A percentile compares a stretch with the other conserved stretches of the same genome.
phyloP scores from a whole-genome alignment of 495 filamentous ascomycete species.

The Penicillium goetzii region DNA sequence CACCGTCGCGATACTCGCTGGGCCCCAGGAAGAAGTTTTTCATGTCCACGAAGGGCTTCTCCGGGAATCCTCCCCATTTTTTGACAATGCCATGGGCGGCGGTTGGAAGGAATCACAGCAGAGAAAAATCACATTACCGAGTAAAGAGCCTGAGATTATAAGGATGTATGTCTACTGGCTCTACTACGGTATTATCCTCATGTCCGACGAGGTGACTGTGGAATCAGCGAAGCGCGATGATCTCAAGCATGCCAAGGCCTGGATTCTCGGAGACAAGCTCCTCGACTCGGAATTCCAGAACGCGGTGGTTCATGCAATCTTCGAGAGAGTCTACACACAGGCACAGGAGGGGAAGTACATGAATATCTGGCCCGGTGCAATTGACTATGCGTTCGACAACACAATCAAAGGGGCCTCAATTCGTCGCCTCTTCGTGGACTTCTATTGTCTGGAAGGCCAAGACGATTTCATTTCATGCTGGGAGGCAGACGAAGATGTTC shows the following conservation, averaged over 20 bases:
- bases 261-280: not conserved
- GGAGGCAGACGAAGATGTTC: not conserved
- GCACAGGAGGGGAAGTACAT: not conserved
- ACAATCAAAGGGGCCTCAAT: not conserved
- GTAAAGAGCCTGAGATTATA: not conserved
- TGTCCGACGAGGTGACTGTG: too few relatives aligned
- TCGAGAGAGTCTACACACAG: not conserved
- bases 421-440: not conserved
- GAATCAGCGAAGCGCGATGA: not conserved
- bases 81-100: not conserved
- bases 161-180: not conserved
- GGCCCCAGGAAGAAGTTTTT: too few relatives aligned
- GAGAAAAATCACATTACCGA: not conserved
- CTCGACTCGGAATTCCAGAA: not conserved
- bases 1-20: too few relatives aligned
- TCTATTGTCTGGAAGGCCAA: not conserved
- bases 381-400: not conserved
- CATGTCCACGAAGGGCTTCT: not conserved
- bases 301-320: not conserved
- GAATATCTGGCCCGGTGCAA: not conserved
- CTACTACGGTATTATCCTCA: not conserved
- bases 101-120: not conserved
- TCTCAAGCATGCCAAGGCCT: not conserved
- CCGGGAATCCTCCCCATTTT: not conserved
- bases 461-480: not conserved